Evolutionary conservation across 164 flowering plant genomes (phyloP).

Genomic region (Buxus sempervirens): DNA sequence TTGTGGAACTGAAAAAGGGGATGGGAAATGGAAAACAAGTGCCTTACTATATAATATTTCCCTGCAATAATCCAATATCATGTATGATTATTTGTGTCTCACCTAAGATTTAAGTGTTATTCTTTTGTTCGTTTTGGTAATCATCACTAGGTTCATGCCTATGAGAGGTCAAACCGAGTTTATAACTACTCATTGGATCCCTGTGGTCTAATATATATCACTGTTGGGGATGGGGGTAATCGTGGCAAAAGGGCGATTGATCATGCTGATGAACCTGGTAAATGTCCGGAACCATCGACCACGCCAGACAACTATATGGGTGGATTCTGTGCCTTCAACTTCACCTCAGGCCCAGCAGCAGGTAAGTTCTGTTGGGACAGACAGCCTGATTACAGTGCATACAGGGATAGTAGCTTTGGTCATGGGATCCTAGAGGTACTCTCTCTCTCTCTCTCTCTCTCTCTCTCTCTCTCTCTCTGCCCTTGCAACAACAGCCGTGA

Average conservation of each 20-base stretch:
- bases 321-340: slow-evolving; percentile 76
- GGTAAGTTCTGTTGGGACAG: slow-evolving; percentile 87
- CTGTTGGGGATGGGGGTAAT: slow-evolving; percentile 88
- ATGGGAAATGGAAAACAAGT: no score
- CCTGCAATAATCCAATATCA: background rate
- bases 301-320: slow-evolving; percentile 67
- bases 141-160: slow-evolving; percentile 74
- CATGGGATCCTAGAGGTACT: slow-evolving; percentile 90
- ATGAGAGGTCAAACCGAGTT: slow-evolving; percentile 92
- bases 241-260: slow-evolving; percentile 68
- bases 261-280: slow-evolving; percentile 86
- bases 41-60: background rate
- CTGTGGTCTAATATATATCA: slow-evolving; percentile 83
- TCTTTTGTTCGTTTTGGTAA: background rate
- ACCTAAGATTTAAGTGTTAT: background rate
- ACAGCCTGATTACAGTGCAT: slow-evolving; percentile 94
- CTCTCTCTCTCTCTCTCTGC: no score
- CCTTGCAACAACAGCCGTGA: no score
- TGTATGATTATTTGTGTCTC: background rate
- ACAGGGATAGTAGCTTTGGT: slow-evolving; percentile 90
- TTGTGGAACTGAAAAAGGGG: no score
- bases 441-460: slow-evolving; percentile 12
- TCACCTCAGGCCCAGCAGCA: slow-evolving; percentile 79
- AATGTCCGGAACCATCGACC: slow-evolving; percentile 73
- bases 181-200: slow-evolving; percentile 82